Conservation (phyloP, 1,139 yeast species). For the Suhomyces yuchorum region DNA sequence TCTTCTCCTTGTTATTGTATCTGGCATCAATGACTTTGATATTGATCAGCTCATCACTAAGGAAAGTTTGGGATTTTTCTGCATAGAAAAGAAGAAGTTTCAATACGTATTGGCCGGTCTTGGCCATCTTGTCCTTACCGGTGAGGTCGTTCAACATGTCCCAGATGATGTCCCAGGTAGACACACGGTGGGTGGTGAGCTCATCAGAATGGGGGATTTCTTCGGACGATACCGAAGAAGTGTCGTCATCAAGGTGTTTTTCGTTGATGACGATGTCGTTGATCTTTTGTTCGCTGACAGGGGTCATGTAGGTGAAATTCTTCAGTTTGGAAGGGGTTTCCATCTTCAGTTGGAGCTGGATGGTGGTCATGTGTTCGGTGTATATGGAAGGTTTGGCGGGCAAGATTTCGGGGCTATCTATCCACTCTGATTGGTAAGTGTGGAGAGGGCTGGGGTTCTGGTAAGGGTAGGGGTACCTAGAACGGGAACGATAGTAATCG, state of each 20-base stretch:
- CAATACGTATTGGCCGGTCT: conserved; percentile 59
- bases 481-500: not conserved
- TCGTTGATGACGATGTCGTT: conserved; percentile 10
- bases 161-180: conserved; percentile 48
- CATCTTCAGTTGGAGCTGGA: conserved; percentile 13
- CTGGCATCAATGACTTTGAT: conserved; percentile 32
- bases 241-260: conserved; percentile 11
- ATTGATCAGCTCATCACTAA: conserved; percentile 39
- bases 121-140: conserved; percentile 74
- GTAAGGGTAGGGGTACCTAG: conserved; percentile 6
- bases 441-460: conserved; percentile 11
- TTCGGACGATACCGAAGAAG: conserved; percentile 11
- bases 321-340: conserved; percentile 29
- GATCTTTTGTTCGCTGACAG: conserved; percentile 24
- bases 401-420: conserved; percentile 32
- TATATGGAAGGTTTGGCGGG: conserved; percentile 23
- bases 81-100: conserved; percentile 56
- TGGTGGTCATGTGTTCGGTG: conserved; percentile 8
- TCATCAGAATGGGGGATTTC: not conserved
- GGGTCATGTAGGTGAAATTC: conserved; percentile 27
- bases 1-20: conserved; percentile 38
- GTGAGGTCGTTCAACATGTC: conserved; percentile 53
- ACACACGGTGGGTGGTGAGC: conserved; percentile 1
- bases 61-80: conserved; percentile 36
- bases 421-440: conserved; percentile 40